Evolutionary conservation across 2,329 filamentous ascomycete species (phyloP), one percentile per base, ranked within the genome.

Genomic region (Dothiorella sarmentorum): DNA sequence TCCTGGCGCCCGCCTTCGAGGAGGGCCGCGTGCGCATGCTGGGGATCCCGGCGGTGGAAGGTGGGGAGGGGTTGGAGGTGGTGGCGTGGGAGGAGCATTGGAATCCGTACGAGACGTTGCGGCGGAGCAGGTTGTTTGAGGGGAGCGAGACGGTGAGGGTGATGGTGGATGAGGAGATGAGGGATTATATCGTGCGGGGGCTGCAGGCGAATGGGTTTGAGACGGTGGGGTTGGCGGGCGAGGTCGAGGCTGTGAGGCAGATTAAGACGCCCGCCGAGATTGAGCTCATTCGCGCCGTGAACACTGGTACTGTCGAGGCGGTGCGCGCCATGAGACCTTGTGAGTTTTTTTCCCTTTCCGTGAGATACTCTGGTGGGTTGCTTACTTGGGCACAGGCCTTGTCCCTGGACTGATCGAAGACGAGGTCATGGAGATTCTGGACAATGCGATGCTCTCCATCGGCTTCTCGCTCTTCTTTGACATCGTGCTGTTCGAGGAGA

Each of bases 161-260:
- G n/a, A 85, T 86, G 80, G 77, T 85, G 13, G 84, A 87, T 61
- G 84, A 86, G 62, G 84, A 86, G 65, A 84, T 86, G 66, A 78
- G 84, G 2, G 83, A 86, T 66, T 86, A 81, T 67, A 85, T 87
- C 51, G 76, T 80, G 37, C 77, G 84, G 2, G 84, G 84, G 0
- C 73, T 87, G 0, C 75, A 73, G 2, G 65, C 70, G 0, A 77
- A 75, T 42, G 83, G 82, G 0, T 85, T 87, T 62, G 71, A 79
- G n/a, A 80, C 84, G 2, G 65, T 81, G 0, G 83, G 83, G 3
- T 71, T 86, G 3, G 73, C 70, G 27, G 77, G 79, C 0, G 78
- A 80, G 52, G 82, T 82, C 7, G 83, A 86, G 66, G 75, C 78
- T 24, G 82, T 86, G 0, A 75, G 81, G 15, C 84, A 87, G 70